These are phyloP conservation scores for Zea mays DNA, from an alignment of 176 grass and related monocot species.

Conservation along the genomic window Zm-B73-REFERENCE-NAM-5.0 NC_050100.1:69377501-69378000, in stretches of 20 bases:
- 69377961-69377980: conserved; percentile 72
- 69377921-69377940: conserved; percentile 73
- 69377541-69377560: too few relatives aligned
- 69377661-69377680: neutral
- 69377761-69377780: conserved; percentile 71
- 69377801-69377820: conserved; percentile 54
- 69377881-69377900: conserved; percentile 82
- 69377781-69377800: conserved; percentile 31
- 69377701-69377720: neutral
- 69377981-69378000: conserved; percentile 94
- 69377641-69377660: neutral
- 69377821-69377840: neutral
- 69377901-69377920: conserved; percentile 99
- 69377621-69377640: too few relatives aligned
- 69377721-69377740: neutral
- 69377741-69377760: conserved; percentile 57
- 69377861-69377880: conserved; percentile 62
- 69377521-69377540: too few relatives aligned
- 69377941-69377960: conserved; percentile 91
- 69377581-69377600: too few relatives aligned
- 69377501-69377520: too few relatives aligned
- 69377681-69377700: too few relatives aligned
- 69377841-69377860: conserved; percentile 9
- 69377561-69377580: too few relatives aligned
- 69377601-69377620: too few relatives aligned